phyloP scores from a whole-genome alignment of 768 basidiomycete genomes.

The Suillus hirtellus region DNA sequence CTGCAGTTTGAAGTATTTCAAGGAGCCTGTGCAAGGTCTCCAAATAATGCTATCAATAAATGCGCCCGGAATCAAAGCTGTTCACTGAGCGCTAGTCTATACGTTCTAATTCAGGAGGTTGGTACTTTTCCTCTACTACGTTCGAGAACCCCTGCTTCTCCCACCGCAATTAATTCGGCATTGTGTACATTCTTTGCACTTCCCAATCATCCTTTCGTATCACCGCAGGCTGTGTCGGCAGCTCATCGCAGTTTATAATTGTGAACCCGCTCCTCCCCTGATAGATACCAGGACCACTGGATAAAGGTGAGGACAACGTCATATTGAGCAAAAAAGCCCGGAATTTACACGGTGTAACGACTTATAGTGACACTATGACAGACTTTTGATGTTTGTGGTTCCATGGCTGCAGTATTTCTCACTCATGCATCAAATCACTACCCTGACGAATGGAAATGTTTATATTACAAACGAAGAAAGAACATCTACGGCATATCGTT shows the following conservation, averaged over 20 bases:
- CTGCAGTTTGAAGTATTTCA: background rate
- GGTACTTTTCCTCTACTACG: background rate
- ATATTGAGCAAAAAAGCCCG: background rate
- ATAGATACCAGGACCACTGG: slow-evolving; percentile 52
- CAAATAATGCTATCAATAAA: background rate
- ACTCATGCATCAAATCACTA: background rate
- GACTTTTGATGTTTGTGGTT: background rate
- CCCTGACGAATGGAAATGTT: background rate
- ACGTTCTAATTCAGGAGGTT: background rate
- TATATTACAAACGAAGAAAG: background rate
- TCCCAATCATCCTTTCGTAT: background rate
- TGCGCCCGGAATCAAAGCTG: background rate
- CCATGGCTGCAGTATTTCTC: background rate
- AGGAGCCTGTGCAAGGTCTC: background rate
- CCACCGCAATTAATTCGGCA: background rate
- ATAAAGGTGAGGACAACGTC: background rate
- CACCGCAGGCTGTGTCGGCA: background rate
- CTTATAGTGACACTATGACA: background rate
- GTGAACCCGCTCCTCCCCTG: slow-evolving; percentile 52
- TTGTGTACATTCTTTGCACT: slow-evolving; percentile 3
- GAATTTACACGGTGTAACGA: slow-evolving; percentile 31
- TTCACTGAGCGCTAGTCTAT: background rate
- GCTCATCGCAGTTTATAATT: slow-evolving; percentile 49
- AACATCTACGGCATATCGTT: background rate
- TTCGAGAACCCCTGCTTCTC: background rate